phyloP scores from a whole-genome alignment of 2,329 filamentous ascomycete genomes.

The Aspergillus fumigatus region DNA sequence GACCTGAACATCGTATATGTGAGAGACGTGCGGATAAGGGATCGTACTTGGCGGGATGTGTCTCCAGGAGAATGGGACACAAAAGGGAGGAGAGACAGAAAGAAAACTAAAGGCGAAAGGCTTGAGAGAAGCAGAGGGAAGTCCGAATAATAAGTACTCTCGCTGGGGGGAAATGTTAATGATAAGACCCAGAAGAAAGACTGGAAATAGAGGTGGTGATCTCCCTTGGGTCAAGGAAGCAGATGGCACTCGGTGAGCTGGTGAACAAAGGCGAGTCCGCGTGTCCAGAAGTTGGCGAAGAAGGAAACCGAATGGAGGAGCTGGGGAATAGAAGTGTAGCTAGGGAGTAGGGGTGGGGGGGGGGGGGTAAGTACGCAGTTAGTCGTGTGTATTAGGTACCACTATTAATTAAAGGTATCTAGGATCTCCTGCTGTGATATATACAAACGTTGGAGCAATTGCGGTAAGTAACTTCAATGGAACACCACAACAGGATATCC shows the following conservation, averaged over 20 bases:
- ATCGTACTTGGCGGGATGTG: background rate
- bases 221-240: too few species aligned
- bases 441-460: constrained; percentile 2
- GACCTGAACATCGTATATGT: constrained; percentile 26
- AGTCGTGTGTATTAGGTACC: background rate
- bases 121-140: background rate
- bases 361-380: background rate
- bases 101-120: background rate
- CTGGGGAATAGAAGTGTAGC: background rate
- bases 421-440: background rate
- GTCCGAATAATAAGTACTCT: background rate
- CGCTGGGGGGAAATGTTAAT: background rate
- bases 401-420: background rate
- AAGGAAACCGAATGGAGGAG: background rate
- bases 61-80: background rate
- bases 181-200: background rate
- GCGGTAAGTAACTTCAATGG: constrained; percentile 1
- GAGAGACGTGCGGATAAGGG: background rate
- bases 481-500: background rate
- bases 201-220: too few species aligned
- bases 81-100: background rate
- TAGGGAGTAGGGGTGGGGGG: background rate
- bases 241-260: too few species aligned
- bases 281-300: background rate
- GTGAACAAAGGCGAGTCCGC: too few species aligned